Conservation (phyloP, 345 rosid species). For the Populus nigra region DNA sequence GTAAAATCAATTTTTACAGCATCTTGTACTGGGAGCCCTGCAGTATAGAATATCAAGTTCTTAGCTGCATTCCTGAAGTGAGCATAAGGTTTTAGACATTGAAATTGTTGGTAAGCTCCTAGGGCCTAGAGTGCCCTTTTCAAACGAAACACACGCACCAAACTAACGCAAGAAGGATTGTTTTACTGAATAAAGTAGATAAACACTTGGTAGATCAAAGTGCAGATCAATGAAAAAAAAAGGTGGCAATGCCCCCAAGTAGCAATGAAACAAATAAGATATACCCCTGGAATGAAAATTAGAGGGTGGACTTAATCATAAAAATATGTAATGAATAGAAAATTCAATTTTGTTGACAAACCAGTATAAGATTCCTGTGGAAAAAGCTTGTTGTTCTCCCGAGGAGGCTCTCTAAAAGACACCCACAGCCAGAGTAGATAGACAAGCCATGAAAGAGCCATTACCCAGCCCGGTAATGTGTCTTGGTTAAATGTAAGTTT, state of each 20-base stretch:
- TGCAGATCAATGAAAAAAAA: background rate
- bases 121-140: too few relatives aligned
- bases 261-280: background rate
- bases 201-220: too few relatives aligned
- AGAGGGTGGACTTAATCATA: background rate
- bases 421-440: constrained; percentile 85
- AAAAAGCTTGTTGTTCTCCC: constrained; percentile 39
- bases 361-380: constrained; percentile 44
- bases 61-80: background rate
- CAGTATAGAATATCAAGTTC: background rate
- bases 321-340: background rate
- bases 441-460: constrained; percentile 85
- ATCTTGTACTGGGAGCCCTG: constrained; percentile 3
- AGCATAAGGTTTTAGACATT: background rate
- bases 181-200: too few relatives aligned
- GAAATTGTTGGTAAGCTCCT: too few relatives aligned
- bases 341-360: constrained; percentile 23
- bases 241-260: background rate
- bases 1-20: constrained; percentile 12
- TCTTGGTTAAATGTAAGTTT: constrained; percentile 68
- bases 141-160: too few relatives aligned
- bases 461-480: constrained; percentile 97
- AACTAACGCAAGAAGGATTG: too few relatives aligned
- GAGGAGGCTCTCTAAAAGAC: constrained; percentile 79
- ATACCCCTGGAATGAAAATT: background rate